Evolutionary conservation across 73 alveolate species (phyloP).

Genomic region (Paramecium sexaurelia): DNA sequence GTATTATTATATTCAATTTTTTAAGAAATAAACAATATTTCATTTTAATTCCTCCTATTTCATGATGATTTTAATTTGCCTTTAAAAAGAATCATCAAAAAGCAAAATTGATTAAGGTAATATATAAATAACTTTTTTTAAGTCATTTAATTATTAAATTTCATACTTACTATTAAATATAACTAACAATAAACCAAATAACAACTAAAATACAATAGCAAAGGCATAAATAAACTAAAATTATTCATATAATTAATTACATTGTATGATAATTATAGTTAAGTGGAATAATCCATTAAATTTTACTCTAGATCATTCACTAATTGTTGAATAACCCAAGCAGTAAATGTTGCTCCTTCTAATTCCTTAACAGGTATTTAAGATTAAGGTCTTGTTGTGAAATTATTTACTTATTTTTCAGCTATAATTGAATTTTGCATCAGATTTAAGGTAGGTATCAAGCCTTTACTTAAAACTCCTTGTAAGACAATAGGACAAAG

Average conservation of each 20-base stretch:
- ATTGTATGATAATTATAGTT: neutral
- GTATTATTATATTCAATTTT: too few species aligned
- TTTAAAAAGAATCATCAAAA: neutral
- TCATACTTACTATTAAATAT: neutral
- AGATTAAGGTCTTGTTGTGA: neutral
- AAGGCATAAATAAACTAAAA: neutral
- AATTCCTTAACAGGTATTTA: neutral
- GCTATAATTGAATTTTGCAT: neutral
- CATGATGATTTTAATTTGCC: neutral
- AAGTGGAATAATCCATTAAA: neutral
- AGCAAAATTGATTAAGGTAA: neutral
- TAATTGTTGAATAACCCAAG: neutral
- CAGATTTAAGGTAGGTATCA: neutral
- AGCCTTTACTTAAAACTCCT: neutral
- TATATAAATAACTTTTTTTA: neutral
- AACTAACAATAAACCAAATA: neutral
- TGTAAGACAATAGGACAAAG: neutral
- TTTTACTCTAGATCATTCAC: neutral
- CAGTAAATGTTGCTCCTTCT: constrained; percentile 25
- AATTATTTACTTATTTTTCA: neutral
- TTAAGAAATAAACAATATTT: too few species aligned
- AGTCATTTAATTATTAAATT: too few species aligned
- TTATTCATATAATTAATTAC: neutral
- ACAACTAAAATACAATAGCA: neutral
- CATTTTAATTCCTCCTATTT: neutral